Conservation (phyloP, 352 stramenopile species). For the Hyaloperonospora brassicae region DNA sequence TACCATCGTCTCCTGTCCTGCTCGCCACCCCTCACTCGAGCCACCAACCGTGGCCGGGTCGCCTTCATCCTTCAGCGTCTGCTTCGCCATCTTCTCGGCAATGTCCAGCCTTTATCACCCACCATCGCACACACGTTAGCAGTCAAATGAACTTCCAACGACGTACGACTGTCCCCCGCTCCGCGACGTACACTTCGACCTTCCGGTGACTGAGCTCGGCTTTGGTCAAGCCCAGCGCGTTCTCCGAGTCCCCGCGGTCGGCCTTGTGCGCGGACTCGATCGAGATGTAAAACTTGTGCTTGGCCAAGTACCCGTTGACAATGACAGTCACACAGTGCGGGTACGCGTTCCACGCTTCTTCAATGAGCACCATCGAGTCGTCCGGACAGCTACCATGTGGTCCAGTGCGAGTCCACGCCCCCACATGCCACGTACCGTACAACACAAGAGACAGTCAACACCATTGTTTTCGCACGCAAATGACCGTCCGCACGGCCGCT, state of each 20-base stretch:
- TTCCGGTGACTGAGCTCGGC: constrained; percentile 69
- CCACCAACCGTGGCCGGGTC: constrained; percentile 45
- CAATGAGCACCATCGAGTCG: constrained; percentile 79
- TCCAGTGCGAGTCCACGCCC: too few relatives aligned
- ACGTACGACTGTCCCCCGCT: neutral
- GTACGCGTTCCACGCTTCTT: constrained; percentile 85
- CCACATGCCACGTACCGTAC: too few relatives aligned
- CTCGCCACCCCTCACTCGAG: neutral
- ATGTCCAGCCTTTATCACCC: constrained; percentile 50
- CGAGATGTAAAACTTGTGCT: constrained; percentile 84
- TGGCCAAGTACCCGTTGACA: constrained; percentile 73
- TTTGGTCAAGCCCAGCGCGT: constrained; percentile 56
- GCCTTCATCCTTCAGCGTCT: constrained; percentile 63
- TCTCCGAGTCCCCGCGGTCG: constrained; percentile 52
- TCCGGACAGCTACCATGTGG: constrained; percentile 49
- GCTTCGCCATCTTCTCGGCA: constrained; percentile 64
- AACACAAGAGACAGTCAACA: neutral
- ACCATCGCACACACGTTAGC: neutral
- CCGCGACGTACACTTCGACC: constrained; percentile 53
- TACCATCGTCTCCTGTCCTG: neutral
- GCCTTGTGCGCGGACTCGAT: constrained; percentile 75
- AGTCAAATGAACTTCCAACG: neutral
- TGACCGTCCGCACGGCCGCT: too few relatives aligned
- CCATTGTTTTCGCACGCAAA: neutral
- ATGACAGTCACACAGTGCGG: constrained; percentile 84